Percentiles rank a stretch among this genome's conserved stretches.
Evolutionary conservation across 352 stramenopile genomes (phyloP).

Genomic region (Thalassiosira sp.): DNA sequence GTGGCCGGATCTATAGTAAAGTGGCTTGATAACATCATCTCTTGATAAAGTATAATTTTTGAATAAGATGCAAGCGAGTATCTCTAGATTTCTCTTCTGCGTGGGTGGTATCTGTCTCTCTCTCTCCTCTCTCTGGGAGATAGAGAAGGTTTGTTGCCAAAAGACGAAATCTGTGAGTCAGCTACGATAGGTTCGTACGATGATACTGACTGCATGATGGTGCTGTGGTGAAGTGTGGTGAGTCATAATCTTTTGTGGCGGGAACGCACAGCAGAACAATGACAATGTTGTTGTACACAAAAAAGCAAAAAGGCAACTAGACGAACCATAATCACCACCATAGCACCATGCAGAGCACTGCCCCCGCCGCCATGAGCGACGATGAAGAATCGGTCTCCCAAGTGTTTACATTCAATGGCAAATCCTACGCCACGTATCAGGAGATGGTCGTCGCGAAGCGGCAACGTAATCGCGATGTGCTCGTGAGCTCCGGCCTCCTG

Average conservation of each 20-base stretch:
- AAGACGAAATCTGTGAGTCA: too few species aligned
- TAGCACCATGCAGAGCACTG: background rate
- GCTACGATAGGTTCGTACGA: too few species aligned
- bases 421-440: constrained; percentile 61
- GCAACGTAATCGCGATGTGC: constrained; percentile 59
- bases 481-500: constrained; percentile 58
- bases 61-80: too few species aligned
- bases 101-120: too few species aligned
- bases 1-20: background rate
- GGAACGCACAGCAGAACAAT: too few species aligned
- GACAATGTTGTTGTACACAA: background rate
- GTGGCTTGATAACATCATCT: background rate
- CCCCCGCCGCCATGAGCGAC: background rate
- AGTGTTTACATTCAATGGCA: constrained; percentile 58
- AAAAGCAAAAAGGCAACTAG: background rate
- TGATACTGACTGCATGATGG: too few species aligned
- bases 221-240: too few species aligned
- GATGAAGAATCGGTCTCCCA: constrained; percentile 4
- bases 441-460: constrained; percentile 80
- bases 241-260: too few species aligned
- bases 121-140: too few species aligned
- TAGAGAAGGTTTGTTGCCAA: too few species aligned
- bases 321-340: background rate
- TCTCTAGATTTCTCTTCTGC: too few species aligned
- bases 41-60: too few species aligned